Evolutionary conservation across 805 yeast species (phyloP).

Genomic region (Cyberlindnera amylophila): DNA sequence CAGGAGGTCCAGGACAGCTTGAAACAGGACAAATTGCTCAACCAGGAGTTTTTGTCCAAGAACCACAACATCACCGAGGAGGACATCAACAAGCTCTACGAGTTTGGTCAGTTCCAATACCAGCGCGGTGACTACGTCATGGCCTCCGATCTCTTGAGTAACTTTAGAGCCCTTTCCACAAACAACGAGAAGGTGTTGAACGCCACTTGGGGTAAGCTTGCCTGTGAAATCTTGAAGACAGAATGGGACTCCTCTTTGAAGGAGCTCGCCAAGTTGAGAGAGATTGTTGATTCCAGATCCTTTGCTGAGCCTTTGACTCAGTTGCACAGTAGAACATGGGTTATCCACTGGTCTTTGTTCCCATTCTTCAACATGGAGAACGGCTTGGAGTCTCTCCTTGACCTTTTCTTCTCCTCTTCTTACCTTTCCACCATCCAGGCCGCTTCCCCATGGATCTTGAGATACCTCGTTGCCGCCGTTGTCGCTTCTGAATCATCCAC

Average conservation of each 20-base stretch:
- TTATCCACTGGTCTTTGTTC: slow-evolving; percentile 66
- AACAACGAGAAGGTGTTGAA: slow-evolving; percentile 46
- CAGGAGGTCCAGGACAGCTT: slow-evolving; percentile 49
- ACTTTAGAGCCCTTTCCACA: slow-evolving; percentile 52
- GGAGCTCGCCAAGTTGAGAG: slow-evolving; percentile 53
- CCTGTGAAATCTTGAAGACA: slow-evolving; percentile 51
- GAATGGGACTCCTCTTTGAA: slow-evolving; percentile 51
- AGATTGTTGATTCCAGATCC: slow-evolving; percentile 53
- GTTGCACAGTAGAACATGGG: slow-evolving; percentile 62
- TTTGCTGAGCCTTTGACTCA: slow-evolving; percentile 51
- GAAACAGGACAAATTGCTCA: slow-evolving; percentile 53
- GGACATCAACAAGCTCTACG: slow-evolving; percentile 47
- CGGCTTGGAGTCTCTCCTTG: slow-evolving; percentile 52
- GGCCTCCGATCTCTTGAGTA: slow-evolving; percentile 55
- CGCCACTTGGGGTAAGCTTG: slow-evolving; percentile 69
- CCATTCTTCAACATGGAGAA: slow-evolving; percentile 52
- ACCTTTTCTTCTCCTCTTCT: slow-evolving; percentile 54
- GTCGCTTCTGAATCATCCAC: slow-evolving; percentile 33
- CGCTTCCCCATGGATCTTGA: slow-evolving; percentile 65
- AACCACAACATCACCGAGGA: slow-evolving; percentile 45
- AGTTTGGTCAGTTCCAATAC: slow-evolving; percentile 59
- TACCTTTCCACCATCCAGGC: slow-evolving; percentile 67
- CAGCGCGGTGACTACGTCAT: slow-evolving; percentile 59
- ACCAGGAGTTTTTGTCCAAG: slow-evolving; percentile 42
- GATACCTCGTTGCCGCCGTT: slow-evolving; percentile 64